phyloP scores from a whole-genome alignment of 257 asterid genomes.

The Nicotiana paniculata region DNA sequence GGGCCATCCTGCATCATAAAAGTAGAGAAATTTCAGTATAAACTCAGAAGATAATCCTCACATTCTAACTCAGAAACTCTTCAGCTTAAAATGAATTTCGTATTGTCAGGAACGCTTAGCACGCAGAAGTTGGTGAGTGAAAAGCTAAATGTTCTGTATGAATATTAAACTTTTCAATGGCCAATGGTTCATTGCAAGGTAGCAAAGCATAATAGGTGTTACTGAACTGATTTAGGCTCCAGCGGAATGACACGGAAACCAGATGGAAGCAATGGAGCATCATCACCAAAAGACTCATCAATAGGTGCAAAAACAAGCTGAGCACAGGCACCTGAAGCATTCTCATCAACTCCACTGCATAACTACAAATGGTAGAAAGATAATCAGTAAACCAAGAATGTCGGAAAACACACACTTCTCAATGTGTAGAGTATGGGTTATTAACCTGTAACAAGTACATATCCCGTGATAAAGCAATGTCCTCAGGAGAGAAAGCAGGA shows the following conservation, averaged over 20 bases:
- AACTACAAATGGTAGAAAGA: slow-evolving; percentile 34
- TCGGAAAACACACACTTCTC: not conserved
- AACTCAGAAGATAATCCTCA: not conserved
- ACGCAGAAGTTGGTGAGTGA: not conserved
- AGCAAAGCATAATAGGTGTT: slow-evolving; percentile 6
- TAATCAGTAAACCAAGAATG: not conserved
- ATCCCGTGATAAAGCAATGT: slow-evolving; percentile 71
- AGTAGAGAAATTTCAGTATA: not conserved
- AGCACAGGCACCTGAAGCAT: slow-evolving; percentile 65
- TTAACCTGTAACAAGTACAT: slow-evolving; percentile 80
- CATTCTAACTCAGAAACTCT: not conserved
- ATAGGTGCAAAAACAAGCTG: slow-evolving; percentile 97
- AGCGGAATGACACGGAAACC: slow-evolving; percentile 93
- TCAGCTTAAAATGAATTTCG: not conserved
- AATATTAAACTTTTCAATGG: not conserved
- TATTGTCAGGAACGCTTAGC: not conserved
- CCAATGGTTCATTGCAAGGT: not conserved
- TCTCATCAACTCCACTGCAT: slow-evolving; percentile 86
- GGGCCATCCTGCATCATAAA: slow-evolving; percentile 51
- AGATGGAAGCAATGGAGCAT: slow-evolving; percentile 81
- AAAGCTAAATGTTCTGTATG: not conserved
- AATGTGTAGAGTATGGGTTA: not conserved
- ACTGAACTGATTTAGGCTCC: slow-evolving; percentile 79
- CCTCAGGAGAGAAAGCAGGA: slow-evolving; percentile 68
- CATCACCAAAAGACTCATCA: slow-evolving; percentile 89